These are phyloP conservation scores for Zarea fungicola DNA, from an alignment of 2,329 filamentous ascomycete species.

Conservation along the genomic window DNA sequence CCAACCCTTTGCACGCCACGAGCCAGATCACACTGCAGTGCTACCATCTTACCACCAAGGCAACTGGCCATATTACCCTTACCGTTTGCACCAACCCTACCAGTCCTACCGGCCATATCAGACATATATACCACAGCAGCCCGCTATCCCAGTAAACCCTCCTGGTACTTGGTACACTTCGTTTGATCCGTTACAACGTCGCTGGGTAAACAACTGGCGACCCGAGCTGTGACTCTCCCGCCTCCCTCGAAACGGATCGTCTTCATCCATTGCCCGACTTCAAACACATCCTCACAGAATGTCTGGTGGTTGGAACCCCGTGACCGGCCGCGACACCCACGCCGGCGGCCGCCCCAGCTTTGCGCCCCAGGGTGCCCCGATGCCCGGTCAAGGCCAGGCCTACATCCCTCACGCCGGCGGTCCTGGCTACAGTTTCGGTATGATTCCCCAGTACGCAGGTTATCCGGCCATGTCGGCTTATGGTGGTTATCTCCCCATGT, in stretches of 20 bases:
- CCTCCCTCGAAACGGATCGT: too few relatives aligned
- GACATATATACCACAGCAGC: slow-evolving; percentile 3
- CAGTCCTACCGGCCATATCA: not conserved
- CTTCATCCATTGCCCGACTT: too few relatives aligned
- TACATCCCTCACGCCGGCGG: slow-evolving; percentile 34
- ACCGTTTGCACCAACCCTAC: slow-evolving; percentile 6
- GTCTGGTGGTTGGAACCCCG: slow-evolving; percentile 37
- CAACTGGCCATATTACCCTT: not conserved
- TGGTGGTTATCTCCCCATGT: slow-evolving; percentile 18
- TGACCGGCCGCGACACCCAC: slow-evolving; percentile 32
- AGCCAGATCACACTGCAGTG: not conserved
- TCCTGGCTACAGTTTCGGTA: slow-evolving; percentile 29
- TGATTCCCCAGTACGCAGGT: slow-evolving; percentile 17
- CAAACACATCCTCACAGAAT: slow-evolving; percentile 19
- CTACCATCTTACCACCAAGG: not conserved
- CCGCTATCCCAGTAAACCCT: slow-evolving; percentile 13
- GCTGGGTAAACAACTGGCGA: slow-evolving; percentile 32
- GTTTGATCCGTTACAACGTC: slow-evolving; percentile 22
- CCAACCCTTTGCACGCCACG: not conserved
- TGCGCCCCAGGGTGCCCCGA: slow-evolving; percentile 29
- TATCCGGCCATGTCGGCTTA: slow-evolving; percentile 24
- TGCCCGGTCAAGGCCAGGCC: slow-evolving; percentile 31
- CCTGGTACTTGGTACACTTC: slow-evolving; percentile 32
- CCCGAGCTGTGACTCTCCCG: slow-evolving; percentile 16
- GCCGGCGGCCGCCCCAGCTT: slow-evolving; percentile 27